Evolutionary conservation across 2,329 filamentous ascomycete genomes (phyloP).

Genomic region (Cladosporium cucumerinum): DNA sequence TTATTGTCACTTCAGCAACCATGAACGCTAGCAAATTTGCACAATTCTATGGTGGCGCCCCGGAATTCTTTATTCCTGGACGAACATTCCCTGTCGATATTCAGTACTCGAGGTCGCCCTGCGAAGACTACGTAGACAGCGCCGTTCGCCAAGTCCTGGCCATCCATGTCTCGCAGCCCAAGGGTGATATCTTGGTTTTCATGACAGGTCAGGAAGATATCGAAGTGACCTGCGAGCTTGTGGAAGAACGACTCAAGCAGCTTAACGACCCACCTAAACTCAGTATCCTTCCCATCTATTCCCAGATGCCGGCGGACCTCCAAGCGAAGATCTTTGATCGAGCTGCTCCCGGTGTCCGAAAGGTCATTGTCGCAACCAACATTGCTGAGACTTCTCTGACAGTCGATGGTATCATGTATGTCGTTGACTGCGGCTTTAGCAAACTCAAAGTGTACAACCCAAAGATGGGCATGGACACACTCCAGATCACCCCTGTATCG

Average conservation of each 20-base stretch:
- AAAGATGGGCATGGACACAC: constrained; percentile 97
- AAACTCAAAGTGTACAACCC: constrained; percentile 99
- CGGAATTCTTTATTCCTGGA: constrained; percentile 93
- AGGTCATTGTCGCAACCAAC: constrained; percentile 97
- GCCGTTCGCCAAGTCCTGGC: constrained; percentile 93
- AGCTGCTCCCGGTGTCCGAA: constrained; percentile 83
- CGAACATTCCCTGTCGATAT: constrained; percentile 96
- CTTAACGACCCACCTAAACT: constrained; percentile 94
- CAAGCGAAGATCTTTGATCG: constrained; percentile 97
- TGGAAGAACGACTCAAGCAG: constrained; percentile 80
- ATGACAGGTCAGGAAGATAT: constrained; percentile 99
- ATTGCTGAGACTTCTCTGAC: constrained; percentile 98
- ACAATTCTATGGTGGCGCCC: constrained; percentile 91
- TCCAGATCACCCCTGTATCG: constrained; percentile 96
- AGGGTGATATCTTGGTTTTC: constrained; percentile 93
- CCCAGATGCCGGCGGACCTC: constrained; percentile 97
- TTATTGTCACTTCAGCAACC: constrained; percentile 96
- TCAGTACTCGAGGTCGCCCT: constrained; percentile 89
- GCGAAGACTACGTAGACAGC: constrained; percentile 96
- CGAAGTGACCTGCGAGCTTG: constrained; percentile 89
- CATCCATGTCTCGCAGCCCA: constrained; percentile 91
- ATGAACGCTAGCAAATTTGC: constrained; percentile 98
- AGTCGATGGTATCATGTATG: constrained; percentile 98
- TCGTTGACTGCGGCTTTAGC: constrained; percentile 92
- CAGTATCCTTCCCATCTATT: constrained; percentile 95